Evolutionary conservation across 2,329 filamentous ascomycete species (phyloP).

Genomic region (Fonsecaea monophora): DNA sequence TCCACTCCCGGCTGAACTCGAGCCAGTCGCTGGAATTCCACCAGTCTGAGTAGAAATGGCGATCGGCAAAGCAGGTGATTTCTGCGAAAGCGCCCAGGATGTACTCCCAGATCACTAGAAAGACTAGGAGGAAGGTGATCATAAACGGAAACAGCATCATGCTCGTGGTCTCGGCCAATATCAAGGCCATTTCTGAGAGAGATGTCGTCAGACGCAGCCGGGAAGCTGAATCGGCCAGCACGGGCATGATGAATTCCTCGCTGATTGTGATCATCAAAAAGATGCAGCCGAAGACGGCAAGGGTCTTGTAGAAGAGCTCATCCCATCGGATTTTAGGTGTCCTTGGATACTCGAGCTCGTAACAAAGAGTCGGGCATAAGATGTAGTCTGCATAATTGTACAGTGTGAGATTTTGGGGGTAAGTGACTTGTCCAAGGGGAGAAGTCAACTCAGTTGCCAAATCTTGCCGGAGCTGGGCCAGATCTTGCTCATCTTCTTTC

Average conservation of each 20-base stretch:
- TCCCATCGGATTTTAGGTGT: constrained; percentile 76
- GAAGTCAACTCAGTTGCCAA: constrained; percentile 91
- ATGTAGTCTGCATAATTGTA: constrained; percentile 85
- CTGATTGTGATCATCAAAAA: constrained; percentile 90
- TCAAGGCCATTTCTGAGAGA: constrained; percentile 71
- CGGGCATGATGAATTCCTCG: constrained; percentile 94
- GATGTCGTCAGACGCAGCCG: constrained; percentile 58
- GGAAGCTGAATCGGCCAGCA: constrained; percentile 74
- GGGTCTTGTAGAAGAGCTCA: constrained; percentile 80
- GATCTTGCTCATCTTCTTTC: constrained; percentile 53
- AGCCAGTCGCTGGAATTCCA: constrained; percentile 71
- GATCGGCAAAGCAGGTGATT: constrained; percentile 89
- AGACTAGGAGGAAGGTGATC: constrained; percentile 92
- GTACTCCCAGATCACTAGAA: constrained; percentile 98
- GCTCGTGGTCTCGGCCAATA: constrained; percentile 87
- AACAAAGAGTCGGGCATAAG: constrained; percentile 93
- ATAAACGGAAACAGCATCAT: constrained; percentile 96
- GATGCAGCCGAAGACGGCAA: constrained; percentile 94
- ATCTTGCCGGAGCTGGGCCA: constrained; percentile 79
- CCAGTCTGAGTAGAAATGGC: constrained; percentile 86
- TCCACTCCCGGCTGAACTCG: constrained; percentile 96
- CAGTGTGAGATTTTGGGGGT: constrained; percentile 84
- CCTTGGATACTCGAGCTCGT: constrained; percentile 94
- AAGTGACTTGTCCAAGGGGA: constrained; percentile 85
- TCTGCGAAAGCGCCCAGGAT: constrained; percentile 93